These are phyloP conservation scores for Euphorbia lathyris DNA, from an alignment of 345 rosid species.

Conservation along the genomic window DNA sequence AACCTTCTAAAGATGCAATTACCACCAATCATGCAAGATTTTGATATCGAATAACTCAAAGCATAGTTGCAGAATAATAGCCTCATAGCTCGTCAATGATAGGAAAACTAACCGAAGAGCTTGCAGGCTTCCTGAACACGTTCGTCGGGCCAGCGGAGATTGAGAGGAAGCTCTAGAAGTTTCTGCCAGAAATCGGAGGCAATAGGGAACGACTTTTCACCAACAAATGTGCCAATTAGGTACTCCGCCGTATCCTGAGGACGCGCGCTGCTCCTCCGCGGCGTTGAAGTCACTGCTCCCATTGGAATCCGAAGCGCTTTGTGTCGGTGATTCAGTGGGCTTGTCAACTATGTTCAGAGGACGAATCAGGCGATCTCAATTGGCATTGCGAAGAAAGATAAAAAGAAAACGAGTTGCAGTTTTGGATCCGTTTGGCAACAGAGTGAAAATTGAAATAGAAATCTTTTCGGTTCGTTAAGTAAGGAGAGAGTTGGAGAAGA, in stretches of 20 bases:
- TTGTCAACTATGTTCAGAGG: conserved; percentile 37
- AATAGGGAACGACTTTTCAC: conserved; percentile 86
- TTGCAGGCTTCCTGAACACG: conserved; percentile 70
- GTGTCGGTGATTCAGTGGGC: conserved; percentile 4
- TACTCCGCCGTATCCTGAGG: conserved; percentile 62
- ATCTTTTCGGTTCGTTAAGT: conserved; percentile 7
- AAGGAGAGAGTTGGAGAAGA: neutral
- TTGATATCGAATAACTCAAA: neutral
- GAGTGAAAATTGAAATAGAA: conserved; percentile 12
- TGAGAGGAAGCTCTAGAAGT: conserved; percentile 78
- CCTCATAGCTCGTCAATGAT: neutral
- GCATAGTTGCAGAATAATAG: conserved; percentile 6
- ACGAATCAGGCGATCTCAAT: conserved; percentile 35
- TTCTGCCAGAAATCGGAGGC: conserved; percentile 93
- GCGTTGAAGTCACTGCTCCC: conserved; percentile 94
- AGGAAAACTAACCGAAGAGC: conserved; percentile 55
- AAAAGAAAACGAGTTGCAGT: conserved; percentile 10
- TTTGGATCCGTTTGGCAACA: conserved; percentile 25
- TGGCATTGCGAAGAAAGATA: conserved; percentile 29
- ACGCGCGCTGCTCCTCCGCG: conserved; percentile 35
- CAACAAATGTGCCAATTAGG: conserved; percentile 74
- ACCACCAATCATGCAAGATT: neutral
- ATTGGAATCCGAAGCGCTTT: conserved; percentile 27
- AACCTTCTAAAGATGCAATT: neutral
- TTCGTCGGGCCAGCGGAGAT: conserved; percentile 62